Conservation (phyloP, 1,139 yeast genomes). For the Geotrichum citri-aurantii region DNA sequence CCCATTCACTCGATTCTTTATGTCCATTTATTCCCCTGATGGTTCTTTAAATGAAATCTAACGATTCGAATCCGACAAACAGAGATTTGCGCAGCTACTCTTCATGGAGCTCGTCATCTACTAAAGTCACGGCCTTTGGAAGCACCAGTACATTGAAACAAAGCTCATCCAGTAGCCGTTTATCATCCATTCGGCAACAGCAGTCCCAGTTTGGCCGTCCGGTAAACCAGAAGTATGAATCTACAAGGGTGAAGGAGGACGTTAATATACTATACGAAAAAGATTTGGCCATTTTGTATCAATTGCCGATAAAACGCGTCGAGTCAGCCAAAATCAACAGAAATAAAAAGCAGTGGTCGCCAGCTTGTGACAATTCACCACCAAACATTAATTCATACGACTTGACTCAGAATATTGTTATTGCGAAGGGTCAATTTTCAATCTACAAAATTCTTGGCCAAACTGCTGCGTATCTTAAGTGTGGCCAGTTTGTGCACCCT, state of each 20-base stretch:
- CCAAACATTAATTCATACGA: neutral
- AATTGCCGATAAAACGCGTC: slow-evolving; percentile 1
- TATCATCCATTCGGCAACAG: neutral
- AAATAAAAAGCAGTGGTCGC: neutral
- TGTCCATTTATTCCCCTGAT: neutral
- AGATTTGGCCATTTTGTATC: neutral
- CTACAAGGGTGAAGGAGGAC: neutral
- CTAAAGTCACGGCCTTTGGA: slow-evolving; percentile 4
- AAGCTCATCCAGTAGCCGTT: neutral
- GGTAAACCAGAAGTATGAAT: neutral
- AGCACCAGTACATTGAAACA: neutral
- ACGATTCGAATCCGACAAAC: neutral
- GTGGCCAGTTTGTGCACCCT: slow-evolving; percentile 60
- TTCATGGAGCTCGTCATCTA: slow-evolving; percentile 13
- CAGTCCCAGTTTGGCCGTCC: neutral
- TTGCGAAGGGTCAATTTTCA: slow-evolving; percentile 48
- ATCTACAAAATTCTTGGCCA: slow-evolving; percentile 60
- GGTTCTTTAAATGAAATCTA: neutral
- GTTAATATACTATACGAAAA: neutral
- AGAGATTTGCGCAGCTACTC: slow-evolving; percentile 7
- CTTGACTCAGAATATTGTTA: slow-evolving; percentile 1
- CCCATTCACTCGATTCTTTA: neutral
- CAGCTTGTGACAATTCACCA: neutral
- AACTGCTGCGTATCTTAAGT: slow-evolving; percentile 57
- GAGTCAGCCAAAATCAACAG: neutral